Evolutionary conservation across 306 rosid genomes (phyloP), one percentile per base, ranked within the genome.

Genomic region (Gleditsia sinensis): DNA sequence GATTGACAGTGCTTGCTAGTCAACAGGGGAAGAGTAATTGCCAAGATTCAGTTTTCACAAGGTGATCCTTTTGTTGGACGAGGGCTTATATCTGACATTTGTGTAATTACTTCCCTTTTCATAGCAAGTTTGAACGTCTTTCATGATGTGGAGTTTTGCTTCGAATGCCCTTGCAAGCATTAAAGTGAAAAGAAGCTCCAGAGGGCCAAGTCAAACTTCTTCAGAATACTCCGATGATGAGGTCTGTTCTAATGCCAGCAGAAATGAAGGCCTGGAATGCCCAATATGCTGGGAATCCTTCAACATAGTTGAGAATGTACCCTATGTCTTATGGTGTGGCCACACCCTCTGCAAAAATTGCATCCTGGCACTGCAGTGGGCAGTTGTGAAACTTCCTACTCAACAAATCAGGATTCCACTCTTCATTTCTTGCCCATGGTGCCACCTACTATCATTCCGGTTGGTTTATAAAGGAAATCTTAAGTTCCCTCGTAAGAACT

Each of bases 241-340:
- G 65, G 87, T 80, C 25, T 87, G 92, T 72, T 91, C 96, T 3
- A 86, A 91, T 78, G 71, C 80, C 33, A 90, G 96, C 83, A 82
- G 78, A 80, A 97, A 86, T 9, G 98, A 93, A 82, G 90, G 72
- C 54, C 76, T 90, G 60, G 98, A 93, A 62, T 93, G 98, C 81
- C 97, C 95, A 8, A 89, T 93, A 73, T 93, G 98, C 74, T 83
- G 88, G 82, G 98, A 93, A 67, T 89, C 96, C 8, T 93, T 93
- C 81, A 93, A 93, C 86, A 84, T 89, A 77, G 97, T 91, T 61
- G 98, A 93, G 90, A 93, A 93, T 20, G 82, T 93, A 46, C 98
- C 98, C 16, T 91, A 89, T 83, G 96, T 93, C 67, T 82, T 93
- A 62, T 90, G 98, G 96, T 93, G 98, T 30, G 98, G 97, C 27